Conservation (phyloP, 345 rosid genomes). For the Pistacia integerrima region DNA sequence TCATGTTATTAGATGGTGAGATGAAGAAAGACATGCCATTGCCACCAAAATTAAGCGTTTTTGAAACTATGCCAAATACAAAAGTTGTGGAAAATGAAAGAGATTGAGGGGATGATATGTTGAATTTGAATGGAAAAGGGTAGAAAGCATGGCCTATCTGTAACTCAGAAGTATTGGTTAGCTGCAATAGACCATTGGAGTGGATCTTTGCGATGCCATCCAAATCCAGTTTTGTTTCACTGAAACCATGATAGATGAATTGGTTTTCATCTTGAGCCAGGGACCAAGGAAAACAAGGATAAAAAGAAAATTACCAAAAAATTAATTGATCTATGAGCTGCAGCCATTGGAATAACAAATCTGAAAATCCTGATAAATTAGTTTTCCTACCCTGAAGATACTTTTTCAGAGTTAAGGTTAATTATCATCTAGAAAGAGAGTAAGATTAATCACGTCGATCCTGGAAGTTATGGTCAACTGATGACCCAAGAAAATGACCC, state of each 20-base stretch:
- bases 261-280: constrained; percentile 3
- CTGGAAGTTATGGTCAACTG: too few species aligned
- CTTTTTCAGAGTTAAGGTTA: too few species aligned
- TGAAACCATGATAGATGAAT: constrained; percentile 5
- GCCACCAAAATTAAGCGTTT: too few species aligned
- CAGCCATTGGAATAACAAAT: neutral
- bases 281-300: constrained; percentile 14
- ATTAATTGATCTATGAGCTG: neutral
- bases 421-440: too few species aligned
- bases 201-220: constrained; percentile 3
- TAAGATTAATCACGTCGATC: too few species aligned
- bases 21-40: too few species aligned
- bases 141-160: constrained; percentile 22
- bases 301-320: neutral
- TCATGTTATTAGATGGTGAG: too few species aligned
- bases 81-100: neutral
- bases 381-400: too few species aligned
- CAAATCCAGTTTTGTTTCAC: neutral
- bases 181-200: constrained; percentile 56
- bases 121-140: neutral
- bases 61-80: too few species aligned
- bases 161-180: constrained; percentile 44
- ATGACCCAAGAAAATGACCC: too few species aligned
- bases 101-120: neutral
- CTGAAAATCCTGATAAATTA: too few species aligned